Evolutionary conservation across 352 stramenopile genomes (phyloP), one percentile per base, ranked within the genome.

Genomic region (Phytopythium sindhum): DNA sequence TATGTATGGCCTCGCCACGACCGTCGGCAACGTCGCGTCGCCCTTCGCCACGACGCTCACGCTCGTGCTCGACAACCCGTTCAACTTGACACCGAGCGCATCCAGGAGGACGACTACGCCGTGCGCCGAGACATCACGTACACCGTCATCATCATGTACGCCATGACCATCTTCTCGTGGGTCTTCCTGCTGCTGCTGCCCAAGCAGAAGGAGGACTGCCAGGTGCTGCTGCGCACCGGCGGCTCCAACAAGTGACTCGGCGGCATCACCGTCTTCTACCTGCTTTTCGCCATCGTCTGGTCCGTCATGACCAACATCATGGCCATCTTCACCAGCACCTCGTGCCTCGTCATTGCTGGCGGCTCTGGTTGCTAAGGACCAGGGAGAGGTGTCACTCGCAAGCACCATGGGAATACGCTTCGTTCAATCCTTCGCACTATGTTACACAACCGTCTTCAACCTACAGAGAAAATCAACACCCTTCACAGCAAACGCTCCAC

Each of bases 291-390:
- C 23, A 61, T 77, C 14, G 19, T 77, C 23, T 77, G 73, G 64
- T 72, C 68, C 15, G 60, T 79, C 26, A 69, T 72, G 62, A 73
- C 62, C 45, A 81, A 79, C 60, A 65, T 81, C 56, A 76, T 81
- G 70, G 72, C 66, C 41, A 79, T 81, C 57, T 75, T 75, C 45
- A 47, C 64, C 55, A 69, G 67, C 51, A 81, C 74, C 24, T 68
- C 66, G 48, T 81, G 71, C 17, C 59, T 77, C 50, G 65, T 74
- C 44, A 79, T 81, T 28, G 72, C 72, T 44, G 73, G 73, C 50
- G 73, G 73, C 33, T 74, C 63, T 11, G 70, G 73, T 3, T 78
- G 71, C 62, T 63, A 70, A 44, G 12, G 61, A 17, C 57, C 41
- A 62, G 51, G 42, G 47, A 58, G 44, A 29, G 52, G 15, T 14